Base-by-base conservation (phyloP, 106 monocot genomes). In the Dendrobium nobile region DNA sequence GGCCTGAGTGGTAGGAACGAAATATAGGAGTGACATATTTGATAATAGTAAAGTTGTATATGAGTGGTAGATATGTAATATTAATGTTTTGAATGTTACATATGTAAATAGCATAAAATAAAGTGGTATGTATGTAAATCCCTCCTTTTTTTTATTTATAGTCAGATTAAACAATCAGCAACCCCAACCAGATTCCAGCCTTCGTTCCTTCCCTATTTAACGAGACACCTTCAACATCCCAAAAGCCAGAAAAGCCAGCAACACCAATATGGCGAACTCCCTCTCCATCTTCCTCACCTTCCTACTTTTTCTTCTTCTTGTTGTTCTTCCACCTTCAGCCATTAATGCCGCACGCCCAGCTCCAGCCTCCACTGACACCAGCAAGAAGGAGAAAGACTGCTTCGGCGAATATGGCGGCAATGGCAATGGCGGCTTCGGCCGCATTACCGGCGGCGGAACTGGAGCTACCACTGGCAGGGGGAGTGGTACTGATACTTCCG, bases 381-480 rank as follows among this genome's bases (percentile, higher is more conserved):
- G 26, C 51, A 70, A 72, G 79, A 83, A 83, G 41, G 70, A 79
- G 44, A 83, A 56, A 8, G 83, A 83, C 0, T 73, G 78, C 56
- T 5, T 59, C 73, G 51, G 54, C 73, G 24, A 13, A 24, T 33
- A 9, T 5, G 24, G 24, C 64, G 24, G 18, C 2, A 19, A 19
- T 2, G 18, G 18, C 20, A 61, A 19, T 7, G 20, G 4, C 20
- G 61, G 61, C 61, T 61, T 61, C 61, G 20, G 64, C 64, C 78
- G 83, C 20, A 9, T 68, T 6, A 67, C 54, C 3, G 70, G 77
- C 3, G 70, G 77, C 41, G 68, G 78, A n/a, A 51, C 47, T 9
- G 73, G 72, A n/a, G 26, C 18, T 44, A 11, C 54, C 11, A 17
- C 80, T 72, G 7, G 65, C 65, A 27, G n/a, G 22, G 24, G 65